These are phyloP conservation scores for Gastrolobium villosum DNA, from an alignment of 306 rosid genomes.

Conservation along the genomic window DNA sequence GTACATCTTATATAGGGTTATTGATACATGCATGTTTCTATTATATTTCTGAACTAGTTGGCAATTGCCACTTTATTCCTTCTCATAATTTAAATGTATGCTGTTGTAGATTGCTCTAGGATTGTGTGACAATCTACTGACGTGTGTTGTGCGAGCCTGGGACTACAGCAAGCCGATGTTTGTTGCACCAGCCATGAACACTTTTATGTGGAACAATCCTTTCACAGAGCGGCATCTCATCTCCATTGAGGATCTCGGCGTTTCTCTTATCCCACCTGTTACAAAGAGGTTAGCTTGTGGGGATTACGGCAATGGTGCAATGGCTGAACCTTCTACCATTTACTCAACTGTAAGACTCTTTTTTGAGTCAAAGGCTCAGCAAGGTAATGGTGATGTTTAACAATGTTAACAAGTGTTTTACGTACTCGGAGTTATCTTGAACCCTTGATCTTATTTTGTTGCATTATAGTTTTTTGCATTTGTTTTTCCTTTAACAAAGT, in stretches of 20 bases:
- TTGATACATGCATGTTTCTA: background rate
- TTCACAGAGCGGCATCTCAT: constrained; percentile 92
- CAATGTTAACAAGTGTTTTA: constrained; percentile 38
- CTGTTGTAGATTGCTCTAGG: constrained; percentile 88
- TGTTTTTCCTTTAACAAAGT: constrained; percentile 10
- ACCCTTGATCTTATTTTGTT: constrained; percentile 29
- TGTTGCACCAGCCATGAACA: constrained; percentile 98
- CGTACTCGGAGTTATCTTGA: constrained; percentile 36
- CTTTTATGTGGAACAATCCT: constrained; percentile 95
- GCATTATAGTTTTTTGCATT: constrained; percentile 27
- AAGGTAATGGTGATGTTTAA: constrained; percentile 54
- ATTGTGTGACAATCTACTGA: constrained; percentile 89
- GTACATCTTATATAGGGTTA: constrained; percentile 18
- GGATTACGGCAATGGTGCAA: constrained; percentile 96
- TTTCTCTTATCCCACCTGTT: constrained; percentile 88
- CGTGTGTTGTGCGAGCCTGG: constrained; percentile 95
- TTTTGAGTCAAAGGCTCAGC: constrained; percentile 67
- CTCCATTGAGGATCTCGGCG: constrained; percentile 89
- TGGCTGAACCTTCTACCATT: constrained; percentile 92
- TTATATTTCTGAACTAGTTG: constrained; percentile 9
- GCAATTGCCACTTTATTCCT: constrained; percentile 3
- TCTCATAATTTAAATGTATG: constrained; percentile 26
- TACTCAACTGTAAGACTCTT: constrained; percentile 89
- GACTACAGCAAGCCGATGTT: constrained; percentile 90
- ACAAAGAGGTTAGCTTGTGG: constrained; percentile 80